A percentile compares a stretch with the other conserved stretches of the same genome.
These are phyloP conservation scores for Talaromyces borbonicus DNA, from an alignment of 495 filamentous ascomycete species.

Conservation along the genomic window DNA sequence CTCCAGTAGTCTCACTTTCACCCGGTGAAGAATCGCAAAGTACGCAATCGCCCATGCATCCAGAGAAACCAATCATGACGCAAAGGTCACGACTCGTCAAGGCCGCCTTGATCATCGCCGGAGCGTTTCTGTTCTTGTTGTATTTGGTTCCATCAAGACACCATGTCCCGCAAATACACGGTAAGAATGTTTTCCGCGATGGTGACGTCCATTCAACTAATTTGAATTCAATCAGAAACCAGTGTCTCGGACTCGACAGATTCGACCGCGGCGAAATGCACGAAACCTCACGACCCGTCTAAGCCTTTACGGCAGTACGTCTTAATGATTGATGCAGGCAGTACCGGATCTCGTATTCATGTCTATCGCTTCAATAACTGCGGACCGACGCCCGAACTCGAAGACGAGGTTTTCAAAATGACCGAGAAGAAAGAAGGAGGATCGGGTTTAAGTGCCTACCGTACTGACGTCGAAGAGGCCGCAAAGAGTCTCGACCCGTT, in stretches of 20 bases:
- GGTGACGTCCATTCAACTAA: background rate
- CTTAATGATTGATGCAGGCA: conserved; percentile 96
- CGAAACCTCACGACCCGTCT: conserved; percentile 64
- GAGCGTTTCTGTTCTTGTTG: conserved; percentile 65
- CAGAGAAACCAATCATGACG: conserved; percentile 42
- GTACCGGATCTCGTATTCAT: conserved; percentile 94
- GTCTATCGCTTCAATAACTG: conserved; percentile 99
- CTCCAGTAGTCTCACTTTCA: conserved; percentile 1
- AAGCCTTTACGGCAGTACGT: conserved; percentile 96
- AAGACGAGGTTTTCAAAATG: conserved; percentile 83
- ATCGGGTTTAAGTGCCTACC: conserved; percentile 80
- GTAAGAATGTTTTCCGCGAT: conserved; percentile 17
- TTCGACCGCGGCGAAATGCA: conserved; percentile 49
- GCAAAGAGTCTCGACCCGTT: conserved; percentile 82
- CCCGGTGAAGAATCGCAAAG: background rate
- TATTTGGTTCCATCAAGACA: conserved; percentile 55
- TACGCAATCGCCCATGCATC: conserved; percentile 1
- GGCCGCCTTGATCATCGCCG: conserved; percentile 66
- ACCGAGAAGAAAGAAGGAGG: conserved; percentile 68
- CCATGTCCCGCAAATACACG: conserved; percentile 24
- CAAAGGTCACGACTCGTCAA: conserved; percentile 73
- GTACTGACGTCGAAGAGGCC: conserved; percentile 72
- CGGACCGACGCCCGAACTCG: conserved; percentile 86
- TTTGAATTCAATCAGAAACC: background rate
- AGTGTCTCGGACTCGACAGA: background rate